Evolutionary conservation across 1,139 yeast species (phyloP).

Genomic region (Sugiyamaella castrensis): DNA sequence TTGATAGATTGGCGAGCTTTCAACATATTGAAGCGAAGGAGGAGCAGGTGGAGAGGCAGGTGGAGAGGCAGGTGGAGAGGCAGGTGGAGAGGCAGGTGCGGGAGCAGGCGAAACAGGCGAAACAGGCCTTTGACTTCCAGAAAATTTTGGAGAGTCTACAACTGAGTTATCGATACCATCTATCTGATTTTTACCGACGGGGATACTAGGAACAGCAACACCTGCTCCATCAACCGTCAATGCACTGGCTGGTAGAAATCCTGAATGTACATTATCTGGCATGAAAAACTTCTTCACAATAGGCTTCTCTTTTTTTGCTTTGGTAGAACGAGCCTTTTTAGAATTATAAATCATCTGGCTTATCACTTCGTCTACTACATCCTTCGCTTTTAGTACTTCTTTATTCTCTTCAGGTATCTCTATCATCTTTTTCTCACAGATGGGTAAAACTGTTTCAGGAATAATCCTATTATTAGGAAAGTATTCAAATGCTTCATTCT

Average conservation of each 20-base stretch:
- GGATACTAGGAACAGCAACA: neutral
- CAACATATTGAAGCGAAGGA: too few relatives aligned
- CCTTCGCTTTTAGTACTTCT: conserved; percentile 47
- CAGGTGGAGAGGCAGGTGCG: too few relatives aligned
- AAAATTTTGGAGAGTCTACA: too few relatives aligned
- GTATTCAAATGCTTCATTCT: conserved; percentile 35
- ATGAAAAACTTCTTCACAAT: conserved; percentile 54
- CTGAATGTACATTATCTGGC: conserved; percentile 76
- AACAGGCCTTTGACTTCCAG: too few relatives aligned
- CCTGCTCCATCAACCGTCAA: conserved; percentile 4
- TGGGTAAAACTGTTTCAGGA: conserved; percentile 56
- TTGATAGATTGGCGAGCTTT: too few relatives aligned
- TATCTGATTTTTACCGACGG: too few relatives aligned
- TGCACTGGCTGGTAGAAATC: conserved; percentile 56
- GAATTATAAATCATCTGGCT: conserved; percentile 22
- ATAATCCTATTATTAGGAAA: conserved; percentile 57
- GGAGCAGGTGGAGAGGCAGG: too few relatives aligned
- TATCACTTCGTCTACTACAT: conserved; percentile 65
- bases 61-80: too few relatives aligned
- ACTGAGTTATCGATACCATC: too few relatives aligned
- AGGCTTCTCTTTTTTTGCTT: conserved; percentile 25
- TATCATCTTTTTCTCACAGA: conserved; percentile 49
- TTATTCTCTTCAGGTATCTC: conserved; percentile 69
- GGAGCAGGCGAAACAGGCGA: too few relatives aligned
- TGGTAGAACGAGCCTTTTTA: conserved; percentile 15